Conservation (phyloP, 768 basidiomycete genomes). For the Kwoniella sp. region DNA sequence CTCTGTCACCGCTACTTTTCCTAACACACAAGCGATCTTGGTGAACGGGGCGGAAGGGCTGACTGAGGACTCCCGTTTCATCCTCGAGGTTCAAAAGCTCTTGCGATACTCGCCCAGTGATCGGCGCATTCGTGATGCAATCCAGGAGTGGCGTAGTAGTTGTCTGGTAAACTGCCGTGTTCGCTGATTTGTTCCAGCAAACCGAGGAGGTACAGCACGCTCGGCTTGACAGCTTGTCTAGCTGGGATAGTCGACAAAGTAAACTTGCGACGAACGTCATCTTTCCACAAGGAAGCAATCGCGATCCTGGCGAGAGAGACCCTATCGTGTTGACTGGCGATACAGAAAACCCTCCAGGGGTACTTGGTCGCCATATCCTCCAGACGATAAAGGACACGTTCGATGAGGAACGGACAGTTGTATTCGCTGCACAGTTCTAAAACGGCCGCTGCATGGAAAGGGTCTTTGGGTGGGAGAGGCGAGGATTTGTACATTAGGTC, state of each 20-base stretch:
- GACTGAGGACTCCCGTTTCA: background rate
- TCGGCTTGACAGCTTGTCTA: background rate
- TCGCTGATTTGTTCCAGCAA: background rate
- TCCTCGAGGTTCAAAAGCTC: background rate
- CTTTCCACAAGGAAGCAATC: background rate
- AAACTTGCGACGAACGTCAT: background rate
- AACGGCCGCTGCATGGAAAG: background rate
- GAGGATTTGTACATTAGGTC: background rate
- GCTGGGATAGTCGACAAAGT: background rate
- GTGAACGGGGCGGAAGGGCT: too few species aligned
- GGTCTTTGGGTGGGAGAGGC: background rate
- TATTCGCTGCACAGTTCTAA: conserved; percentile 1
- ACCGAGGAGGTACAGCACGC: background rate
- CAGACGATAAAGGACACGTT: background rate
- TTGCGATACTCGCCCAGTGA: background rate
- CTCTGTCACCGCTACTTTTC: too few species aligned
- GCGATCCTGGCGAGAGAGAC: background rate
- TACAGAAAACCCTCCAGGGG: conserved; percentile 13
- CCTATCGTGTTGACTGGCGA: conserved; percentile 2
- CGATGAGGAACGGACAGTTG: background rate
- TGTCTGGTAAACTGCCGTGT: background rate
- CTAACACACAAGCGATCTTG: too few species aligned
- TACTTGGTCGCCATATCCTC: background rate
- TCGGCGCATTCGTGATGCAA: background rate
- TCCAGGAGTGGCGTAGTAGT: too few species aligned